Conservation (phyloP, 441 rosid species). For the Pelargonium cotyledonis region DNA sequence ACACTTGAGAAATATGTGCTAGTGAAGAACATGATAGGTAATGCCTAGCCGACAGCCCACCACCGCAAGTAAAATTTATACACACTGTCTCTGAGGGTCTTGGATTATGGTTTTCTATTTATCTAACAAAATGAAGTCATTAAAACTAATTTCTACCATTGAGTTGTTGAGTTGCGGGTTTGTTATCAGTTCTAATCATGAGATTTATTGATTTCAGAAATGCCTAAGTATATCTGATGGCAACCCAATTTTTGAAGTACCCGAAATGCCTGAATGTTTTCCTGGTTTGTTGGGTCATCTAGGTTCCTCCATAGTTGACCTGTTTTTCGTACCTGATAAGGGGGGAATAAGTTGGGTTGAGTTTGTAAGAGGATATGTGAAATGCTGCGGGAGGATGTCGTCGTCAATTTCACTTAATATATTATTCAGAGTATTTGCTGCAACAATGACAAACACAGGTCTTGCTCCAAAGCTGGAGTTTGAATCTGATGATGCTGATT, state of each 20-base stretch:
- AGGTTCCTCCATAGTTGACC: conserved; percentile 55
- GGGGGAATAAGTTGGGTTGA: conserved; percentile 64
- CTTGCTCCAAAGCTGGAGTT: conserved; percentile 48
- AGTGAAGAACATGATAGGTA: too few relatives aligned
- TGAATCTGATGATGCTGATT: conserved; percentile 52
- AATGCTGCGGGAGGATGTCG: conserved; percentile 76
- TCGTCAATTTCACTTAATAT: conserved; percentile 42
- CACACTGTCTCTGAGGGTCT: neutral
- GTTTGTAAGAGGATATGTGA: conserved; percentile 64
- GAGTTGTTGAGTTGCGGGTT: neutral
- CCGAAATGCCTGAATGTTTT: conserved; percentile 38
- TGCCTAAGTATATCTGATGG: conserved; percentile 46
- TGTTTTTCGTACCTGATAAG: conserved; percentile 45
- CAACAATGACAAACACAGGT: conserved; percentile 37
- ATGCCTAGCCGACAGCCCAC: neutral
- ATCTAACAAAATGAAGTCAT: neutral
- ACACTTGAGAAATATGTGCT: too few relatives aligned
- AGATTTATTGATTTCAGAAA: conserved; percentile 35
- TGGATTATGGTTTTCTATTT: neutral
- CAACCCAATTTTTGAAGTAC: conserved; percentile 34
- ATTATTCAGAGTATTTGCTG: conserved; percentile 48
- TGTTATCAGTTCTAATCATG: neutral
- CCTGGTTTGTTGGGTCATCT: conserved; percentile 39
- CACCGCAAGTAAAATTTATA: neutral
- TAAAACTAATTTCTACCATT: neutral